Evolutionary conservation across 2,329 filamentous ascomycete species (phyloP), one percentile per base, ranked within the genome.

Genomic region (Aspergillus thermomutatus): DNA sequence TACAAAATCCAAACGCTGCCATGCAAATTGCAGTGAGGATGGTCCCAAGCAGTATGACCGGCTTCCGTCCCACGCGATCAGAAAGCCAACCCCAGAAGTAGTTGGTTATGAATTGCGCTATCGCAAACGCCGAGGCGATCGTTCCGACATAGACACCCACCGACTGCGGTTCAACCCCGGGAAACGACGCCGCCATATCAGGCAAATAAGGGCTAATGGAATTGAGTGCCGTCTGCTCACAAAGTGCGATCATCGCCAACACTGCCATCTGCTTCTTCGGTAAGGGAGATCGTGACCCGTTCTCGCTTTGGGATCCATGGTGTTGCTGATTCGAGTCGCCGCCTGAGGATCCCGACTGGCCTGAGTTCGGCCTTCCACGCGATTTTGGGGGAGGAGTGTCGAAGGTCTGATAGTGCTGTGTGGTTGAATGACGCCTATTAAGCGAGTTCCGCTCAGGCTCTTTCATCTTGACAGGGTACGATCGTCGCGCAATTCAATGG

Each of bases 181-280:
- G 89, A 71, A 97, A 97, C 1, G 86, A 87, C 23, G 86, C 84
- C 1, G 92, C 87, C 93, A 99, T 97, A 65, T 92, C 85, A 0
- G 94, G 94, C 1, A 99, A 84, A 73, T 99, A 99, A 1, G 94
- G 94, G 10, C 89, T 90, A 68, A 99, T 97, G 23, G 92, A 96
- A 74, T 99, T 99, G 69, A 99, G 83, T 0, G 94, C 94, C 0
- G 93, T 97, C 79, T 99, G 94, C 72, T 99, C 94, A 53, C 90
- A 89, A 23, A 99, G 82, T 6, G 92, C 92, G 58, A 99, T 90
- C 62, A 97, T 78, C 1, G 93, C 93, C 34, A 99, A 80, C 11
- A 97, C 84, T 4, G 87, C 82, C 59, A 99, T 87, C 78, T 97
- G 94, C 64, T 82, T 86, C 62, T 86, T 85, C 0, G 94, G 94